Conservation (phyloP, 108 stramenopile species). For the Cyclotella kingstonii region DNA sequence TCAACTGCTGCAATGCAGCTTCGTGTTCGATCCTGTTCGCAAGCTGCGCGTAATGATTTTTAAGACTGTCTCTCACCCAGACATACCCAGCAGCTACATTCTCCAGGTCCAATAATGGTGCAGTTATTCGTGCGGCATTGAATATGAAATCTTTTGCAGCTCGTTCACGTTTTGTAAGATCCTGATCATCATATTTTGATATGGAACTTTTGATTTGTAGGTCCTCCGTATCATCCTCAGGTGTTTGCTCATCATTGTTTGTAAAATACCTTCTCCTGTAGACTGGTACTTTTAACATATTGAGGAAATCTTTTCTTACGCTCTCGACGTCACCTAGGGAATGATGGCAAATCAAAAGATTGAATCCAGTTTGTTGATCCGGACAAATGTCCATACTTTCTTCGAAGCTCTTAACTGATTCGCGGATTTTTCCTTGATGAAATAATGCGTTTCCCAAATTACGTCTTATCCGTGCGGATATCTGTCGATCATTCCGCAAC, state of each 20-base stretch:
- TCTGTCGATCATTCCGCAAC: slow-evolving; percentile 60
- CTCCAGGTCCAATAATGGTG: slow-evolving; percentile 56
- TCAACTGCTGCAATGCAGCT: slow-evolving; percentile 46
- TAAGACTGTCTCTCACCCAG: slow-evolving; percentile 74
- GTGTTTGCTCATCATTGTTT: too few relatives aligned
- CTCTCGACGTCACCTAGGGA: slow-evolving; percentile 75
- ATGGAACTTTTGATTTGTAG: too few relatives aligned
- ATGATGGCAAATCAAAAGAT: slow-evolving; percentile 81
- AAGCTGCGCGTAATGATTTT: slow-evolving; percentile 55
- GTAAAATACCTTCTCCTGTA: too few relatives aligned
- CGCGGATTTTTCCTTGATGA: slow-evolving; percentile 69
- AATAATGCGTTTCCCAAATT: slow-evolving; percentile 90
- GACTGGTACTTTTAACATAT: slow-evolving; percentile 52
- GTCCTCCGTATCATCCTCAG: too few relatives aligned
- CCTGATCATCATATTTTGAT: too few relatives aligned
- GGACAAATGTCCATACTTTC: slow-evolving; percentile 60
- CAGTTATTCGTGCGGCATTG: slow-evolving; percentile 60
- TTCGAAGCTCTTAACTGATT: slow-evolving; percentile 81
- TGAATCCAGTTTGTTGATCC: slow-evolving; percentile 84
- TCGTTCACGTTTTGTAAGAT: background rate
- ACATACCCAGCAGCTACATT: slow-evolving; percentile 66
- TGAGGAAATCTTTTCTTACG: slow-evolving; percentile 63
- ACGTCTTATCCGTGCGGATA: slow-evolving; percentile 68
- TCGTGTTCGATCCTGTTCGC: slow-evolving; percentile 72
- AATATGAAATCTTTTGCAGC: slow-evolving; percentile 18